Base-by-base conservation (phyloP, 2,329 filamentous ascomycete genomes). In the Pseudogymnoascus sp. region DNA sequence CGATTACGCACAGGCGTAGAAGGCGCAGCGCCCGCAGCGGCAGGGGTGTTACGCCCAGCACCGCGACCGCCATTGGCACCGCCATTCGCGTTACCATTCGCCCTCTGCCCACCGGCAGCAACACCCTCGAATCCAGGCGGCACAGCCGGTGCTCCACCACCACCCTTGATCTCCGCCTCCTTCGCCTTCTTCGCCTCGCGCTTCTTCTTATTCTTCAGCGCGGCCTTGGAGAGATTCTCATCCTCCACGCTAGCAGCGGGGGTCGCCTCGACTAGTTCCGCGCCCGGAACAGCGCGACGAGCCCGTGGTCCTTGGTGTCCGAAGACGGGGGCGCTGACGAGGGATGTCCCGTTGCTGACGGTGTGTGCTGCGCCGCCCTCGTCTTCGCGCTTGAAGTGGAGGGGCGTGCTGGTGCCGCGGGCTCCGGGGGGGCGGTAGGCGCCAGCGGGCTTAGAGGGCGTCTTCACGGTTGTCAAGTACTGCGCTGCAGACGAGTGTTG, bases 181-280 rank as follows among this genome's bases (percentile, higher is more conserved):
- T 93, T 95, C 62, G 85, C 85, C 79, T 97, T 98, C 83, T 96
- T 97, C 69, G 90, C 90, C 70, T 90, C 88, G 54, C 95, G 86
- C 85, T 98, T 98, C 85, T 98, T 98, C 85, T 98, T 98, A 79
- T 97, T 97, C 84, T 97, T 97, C 71, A 91, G 80, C 11, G 90
- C 92, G 63, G 89, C 86, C 79, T 95, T 96, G 67, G 90, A 93
- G 67, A 95, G 76, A 70, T 84, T 87, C 70, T 90, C 90, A 66
- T 92, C 89, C 31, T 75, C 83, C 48, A 87, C 79, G 77, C 88
- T 76, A 68, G 79, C 83, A 37, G 83, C 80, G 66, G 83, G 85
- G 13, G 89, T 85, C 79, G 85, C 80, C 64, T 87, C 85, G 1
- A 82, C 82, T 31, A 87, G 81, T 73, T 97, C 93, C 3, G 93